Base-by-base conservation (phyloP, 139 green algal species). In the Pedinophyceae sp. region DNA sequence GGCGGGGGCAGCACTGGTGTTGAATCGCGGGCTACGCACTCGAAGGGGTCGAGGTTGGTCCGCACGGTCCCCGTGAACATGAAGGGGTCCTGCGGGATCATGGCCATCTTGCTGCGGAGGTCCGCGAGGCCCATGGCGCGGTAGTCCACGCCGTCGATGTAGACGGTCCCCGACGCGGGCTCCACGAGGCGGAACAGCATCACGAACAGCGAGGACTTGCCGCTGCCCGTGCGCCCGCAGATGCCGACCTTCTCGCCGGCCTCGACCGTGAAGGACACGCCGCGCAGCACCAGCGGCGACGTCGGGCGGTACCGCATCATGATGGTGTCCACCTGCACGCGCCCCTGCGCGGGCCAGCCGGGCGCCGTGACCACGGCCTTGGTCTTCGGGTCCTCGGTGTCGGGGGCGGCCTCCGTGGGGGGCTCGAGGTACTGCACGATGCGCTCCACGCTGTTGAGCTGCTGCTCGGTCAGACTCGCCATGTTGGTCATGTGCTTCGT, bases 371-470 rank as follows among this genome's bases (percentile, higher is more conserved):
- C 10, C 34, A 19, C 34, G 10, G 10, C 34, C 10, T 7, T 7
- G 34, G 13, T 43, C 34, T 43, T 7, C 34, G 34, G 34, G 34
- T 7, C 10, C 34, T 19, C 34, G 13, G 34, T 43, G 34, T 43
- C 10, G 27, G 67, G 43, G 15, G 61, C 30, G 1, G 67, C 60
- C 54, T 79, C 71, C 6, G 58, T 43, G 39, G 61, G 52, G 16
- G 61, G 70, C 13, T 52, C 27, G 30, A 76, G 49, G 53, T 76
- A 94, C 54, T 78, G 64, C 27, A 78, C 54, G n/a, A 95, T 76
- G 6, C 88, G 74, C 71, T 96, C 88, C 28, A 96, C 87, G 3
- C 72, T 78, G 73, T 96, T 96, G 73, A 96, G 88, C 47, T 92
- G 72, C 13, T 71, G 69, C 73, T 95, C 86, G 22, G 83, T 78